Base-by-base conservation (phyloP, 768 basidiomycete species). In the Leucogyrophana mollusca region DNA sequence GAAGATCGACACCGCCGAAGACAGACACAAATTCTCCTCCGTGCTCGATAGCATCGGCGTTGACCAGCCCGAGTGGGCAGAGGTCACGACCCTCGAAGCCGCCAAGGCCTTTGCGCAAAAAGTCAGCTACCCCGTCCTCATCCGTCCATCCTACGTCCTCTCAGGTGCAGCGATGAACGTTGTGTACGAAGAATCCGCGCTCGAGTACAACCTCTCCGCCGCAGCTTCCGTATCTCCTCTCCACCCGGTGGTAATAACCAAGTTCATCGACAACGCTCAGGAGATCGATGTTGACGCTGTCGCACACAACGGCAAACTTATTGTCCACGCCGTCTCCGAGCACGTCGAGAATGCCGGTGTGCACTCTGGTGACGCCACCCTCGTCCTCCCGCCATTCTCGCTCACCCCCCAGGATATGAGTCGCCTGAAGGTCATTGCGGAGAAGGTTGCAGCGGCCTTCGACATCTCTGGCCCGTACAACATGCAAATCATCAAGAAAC, bases 121-220 rank as follows among this genome's bases (percentile, higher is more conserved):
- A 59, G 96, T 97, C 50, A 80, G 85, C 80, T 98, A 98, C 66
- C 96, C 96, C 4, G 94, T 98, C 52, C 87, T 99, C 43, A 93
- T 99, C 59, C 92, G 96, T 34, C 96, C 96, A 3, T 98, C 95
- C 0, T 98, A 98, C 67, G 95, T 98, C 35, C 83, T 98, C 20
- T 99, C 96, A 8, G 96, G 96, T 41, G 94, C 96, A 35, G 96
- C 96, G 13, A 99, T 99, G 96, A 99, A 96, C 67, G 94, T 98
- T 33, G 92, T 98, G 17, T 88, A 87, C 62, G 92, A 97, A 62
- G 93, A 95, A 65, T 78, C 90, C 10, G 72, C 82, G 13, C 78
- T 99, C 30, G 88, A 95, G 54, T 86, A 95, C 68, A 95, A 91
- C 55, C 83, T 99, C 38, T 94, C 94, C n/a, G 93, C 93, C 17